These are phyloP conservation scores for Cucumis melo DNA, from an alignment of 306 rosid genomes.

Conservation along the genomic window DNA sequence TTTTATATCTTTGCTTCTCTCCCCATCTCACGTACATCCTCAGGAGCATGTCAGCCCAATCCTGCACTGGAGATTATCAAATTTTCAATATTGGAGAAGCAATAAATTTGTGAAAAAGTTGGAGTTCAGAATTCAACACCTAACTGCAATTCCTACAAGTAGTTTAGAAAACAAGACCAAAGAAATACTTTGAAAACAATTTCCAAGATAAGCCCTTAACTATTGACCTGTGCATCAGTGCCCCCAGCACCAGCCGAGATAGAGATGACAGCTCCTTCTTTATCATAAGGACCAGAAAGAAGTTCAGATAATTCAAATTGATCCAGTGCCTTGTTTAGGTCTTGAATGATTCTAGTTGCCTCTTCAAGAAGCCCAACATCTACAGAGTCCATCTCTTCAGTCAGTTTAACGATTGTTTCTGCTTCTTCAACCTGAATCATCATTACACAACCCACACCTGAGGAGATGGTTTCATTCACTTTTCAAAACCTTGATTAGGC, in stretches of 20 bases:
- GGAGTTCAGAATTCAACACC: background rate
- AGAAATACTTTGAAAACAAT: background rate
- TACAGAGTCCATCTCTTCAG: slow-evolving; percentile 78
- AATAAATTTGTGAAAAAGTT: background rate
- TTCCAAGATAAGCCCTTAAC: background rate
- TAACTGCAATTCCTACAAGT: background rate
- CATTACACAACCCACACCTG: background rate
- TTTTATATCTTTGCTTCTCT: slow-evolving; percentile 82
- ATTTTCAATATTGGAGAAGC: slow-evolving; percentile 21
- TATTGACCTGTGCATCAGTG: slow-evolving; percentile 95
- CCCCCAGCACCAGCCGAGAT: slow-evolving; percentile 98
- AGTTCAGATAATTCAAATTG: slow-evolving; percentile 82
- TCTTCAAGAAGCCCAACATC: slow-evolving; percentile 76
- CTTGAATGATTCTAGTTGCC: slow-evolving; percentile 67
- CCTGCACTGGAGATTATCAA: slow-evolving; percentile 77
- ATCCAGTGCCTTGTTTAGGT: slow-evolving; percentile 68
- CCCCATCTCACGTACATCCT: slow-evolving; percentile 96
- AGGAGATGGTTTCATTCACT: background rate
- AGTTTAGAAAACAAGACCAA: background rate
- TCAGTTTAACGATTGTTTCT: slow-evolving; percentile 71
- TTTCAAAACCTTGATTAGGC: background rate
- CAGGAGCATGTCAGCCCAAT: slow-evolving; percentile 98
- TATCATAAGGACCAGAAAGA: slow-evolving; percentile 91
- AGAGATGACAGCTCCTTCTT: slow-evolving; percentile 76
- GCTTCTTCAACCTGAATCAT: slow-evolving; percentile 81